Evolutionary conservation across 129 eudicot genomes (phyloP).

Genomic region (Chrysanthemum lavandulifolium): DNA sequence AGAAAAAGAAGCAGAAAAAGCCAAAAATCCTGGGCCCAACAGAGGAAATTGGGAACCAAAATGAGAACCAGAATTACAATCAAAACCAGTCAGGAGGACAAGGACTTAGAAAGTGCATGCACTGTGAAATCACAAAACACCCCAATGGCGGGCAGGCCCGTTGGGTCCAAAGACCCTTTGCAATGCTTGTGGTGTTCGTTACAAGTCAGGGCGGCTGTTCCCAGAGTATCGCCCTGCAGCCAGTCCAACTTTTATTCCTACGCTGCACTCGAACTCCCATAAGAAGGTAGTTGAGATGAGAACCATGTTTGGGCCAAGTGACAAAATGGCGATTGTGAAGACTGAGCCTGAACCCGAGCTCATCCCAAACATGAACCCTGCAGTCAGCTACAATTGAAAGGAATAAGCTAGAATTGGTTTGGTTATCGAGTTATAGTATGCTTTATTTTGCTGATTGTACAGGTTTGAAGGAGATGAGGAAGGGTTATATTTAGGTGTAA

Average conservation of each 20-base stretch:
- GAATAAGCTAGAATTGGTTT: not conserved
- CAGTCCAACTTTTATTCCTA: constrained; percentile 83
- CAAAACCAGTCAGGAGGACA: constrained; percentile 34
- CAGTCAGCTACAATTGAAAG: constrained; percentile 29
- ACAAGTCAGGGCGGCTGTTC: constrained; percentile 84
- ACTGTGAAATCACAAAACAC: constrained; percentile 95
- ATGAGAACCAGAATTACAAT: constrained; percentile 22
- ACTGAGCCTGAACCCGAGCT: constrained; percentile 22
- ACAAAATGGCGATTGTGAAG: constrained; percentile 3
- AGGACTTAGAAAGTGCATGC: constrained; percentile 83
- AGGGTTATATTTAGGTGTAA: constrained; percentile 26
- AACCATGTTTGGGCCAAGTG: constrained; percentile 35
- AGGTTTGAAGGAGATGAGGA: constrained; percentile 23
- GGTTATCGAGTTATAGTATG: constrained; percentile 31
- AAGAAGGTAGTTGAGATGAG: constrained; percentile 98
- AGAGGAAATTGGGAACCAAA: constrained; percentile 23
- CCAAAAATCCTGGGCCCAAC: constrained; percentile 29
- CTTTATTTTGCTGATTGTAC: constrained; percentile 32
- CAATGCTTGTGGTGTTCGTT: constrained; percentile 97
- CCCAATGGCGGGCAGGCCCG: constrained; percentile 99
- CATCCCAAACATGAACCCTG: constrained; percentile 34
- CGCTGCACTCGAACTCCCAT: constrained; percentile 94
- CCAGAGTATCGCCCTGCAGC: constrained; percentile 99
- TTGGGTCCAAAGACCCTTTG: constrained; percentile 96
- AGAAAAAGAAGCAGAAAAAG: constrained; percentile 58